phyloP scores from a whole-genome alignment of 2,329 filamentous ascomycete genomes.

The Nothomitra cinnamomea region DNA sequence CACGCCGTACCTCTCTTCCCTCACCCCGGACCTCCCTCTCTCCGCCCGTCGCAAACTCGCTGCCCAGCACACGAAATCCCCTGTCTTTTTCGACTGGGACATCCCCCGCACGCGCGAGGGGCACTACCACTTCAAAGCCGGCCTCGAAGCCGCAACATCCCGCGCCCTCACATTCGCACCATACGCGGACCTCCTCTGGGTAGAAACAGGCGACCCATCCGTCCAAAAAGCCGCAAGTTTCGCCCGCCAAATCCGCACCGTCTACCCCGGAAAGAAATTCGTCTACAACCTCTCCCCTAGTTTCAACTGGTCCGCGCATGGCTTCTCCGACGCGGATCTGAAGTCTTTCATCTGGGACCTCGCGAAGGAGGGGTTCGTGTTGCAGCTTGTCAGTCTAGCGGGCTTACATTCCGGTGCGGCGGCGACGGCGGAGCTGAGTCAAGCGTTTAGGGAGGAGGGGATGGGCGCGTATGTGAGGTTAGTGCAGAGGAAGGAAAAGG shows the following conservation, averaged over 20 bases:
- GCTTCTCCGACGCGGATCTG: slow-evolving; percentile 66
- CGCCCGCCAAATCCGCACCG: slow-evolving; percentile 54
- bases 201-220: slow-evolving; percentile 82
- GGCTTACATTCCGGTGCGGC: slow-evolving; percentile 47
- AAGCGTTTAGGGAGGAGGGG: slow-evolving; percentile 71
- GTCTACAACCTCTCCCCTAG: slow-evolving; percentile 94
- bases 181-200: slow-evolving; percentile 90
- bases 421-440: slow-evolving; percentile 56
- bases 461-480: slow-evolving; percentile 97
- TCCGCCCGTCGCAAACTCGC: slow-evolving; percentile 60
- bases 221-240: slow-evolving; percentile 63
- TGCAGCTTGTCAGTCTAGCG: slow-evolving; percentile 47
- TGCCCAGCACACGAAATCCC: slow-evolving; percentile 43
- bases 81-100: slow-evolving; percentile 78
- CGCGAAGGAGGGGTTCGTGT: slow-evolving; percentile 61
- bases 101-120: slow-evolving; percentile 85
- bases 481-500: slow-evolving; percentile 79
- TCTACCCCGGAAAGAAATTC: slow-evolving; percentile 64
- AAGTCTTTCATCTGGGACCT: slow-evolving; percentile 95
- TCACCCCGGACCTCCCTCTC: slow-evolving; percentile 60
- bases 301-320: slow-evolving; percentile 97
- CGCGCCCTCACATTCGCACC: slow-evolving; percentile 81
- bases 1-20: slow-evolving; percentile 44
- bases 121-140: slow-evolving; percentile 77
- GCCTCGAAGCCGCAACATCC: slow-evolving; percentile 77